Conservation (phyloP, 2,329 filamentous ascomycete genomes). For the Botrytis porri region DNA sequence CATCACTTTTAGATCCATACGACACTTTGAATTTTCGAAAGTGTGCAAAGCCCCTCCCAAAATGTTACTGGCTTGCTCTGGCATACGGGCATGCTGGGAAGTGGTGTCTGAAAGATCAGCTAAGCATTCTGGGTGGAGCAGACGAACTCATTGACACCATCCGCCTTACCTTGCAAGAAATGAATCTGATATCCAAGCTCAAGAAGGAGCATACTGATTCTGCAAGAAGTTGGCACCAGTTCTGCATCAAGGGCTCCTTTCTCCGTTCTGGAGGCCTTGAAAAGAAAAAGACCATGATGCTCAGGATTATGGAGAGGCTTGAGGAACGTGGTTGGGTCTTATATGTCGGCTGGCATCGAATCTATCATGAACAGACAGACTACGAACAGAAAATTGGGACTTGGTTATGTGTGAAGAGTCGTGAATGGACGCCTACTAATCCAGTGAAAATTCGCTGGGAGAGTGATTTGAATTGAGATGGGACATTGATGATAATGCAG, state of each 20-base stretch:
- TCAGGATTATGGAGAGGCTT: constrained; percentile 16
- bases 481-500: no score
- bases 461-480: not conserved
- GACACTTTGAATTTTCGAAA: constrained; percentile 5
- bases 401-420: constrained; percentile 17
- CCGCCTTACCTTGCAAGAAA: constrained; percentile 12
- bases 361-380: not conserved
- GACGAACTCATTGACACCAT: constrained; percentile 16
- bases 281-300: not conserved
- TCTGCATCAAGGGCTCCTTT: not conserved
- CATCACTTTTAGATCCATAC: not conserved
- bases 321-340: constrained; percentile 16
- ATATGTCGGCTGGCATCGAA: not conserved
- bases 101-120: not conserved
- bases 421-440: constrained; percentile 5
- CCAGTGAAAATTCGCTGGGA: constrained; percentile 11
- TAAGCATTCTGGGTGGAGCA: constrained; percentile 4
- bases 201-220: not conserved
- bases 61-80: constrained; percentile 16
- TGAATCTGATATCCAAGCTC: not conserved
- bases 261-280: not conserved
- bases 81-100: not conserved
- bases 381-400: not conserved
- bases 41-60: not conserved
- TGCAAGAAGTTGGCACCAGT: not conserved